Conservation (phyloP, 1,284 basidiomycete genomes). For the Peniophora sp. region DNA sequence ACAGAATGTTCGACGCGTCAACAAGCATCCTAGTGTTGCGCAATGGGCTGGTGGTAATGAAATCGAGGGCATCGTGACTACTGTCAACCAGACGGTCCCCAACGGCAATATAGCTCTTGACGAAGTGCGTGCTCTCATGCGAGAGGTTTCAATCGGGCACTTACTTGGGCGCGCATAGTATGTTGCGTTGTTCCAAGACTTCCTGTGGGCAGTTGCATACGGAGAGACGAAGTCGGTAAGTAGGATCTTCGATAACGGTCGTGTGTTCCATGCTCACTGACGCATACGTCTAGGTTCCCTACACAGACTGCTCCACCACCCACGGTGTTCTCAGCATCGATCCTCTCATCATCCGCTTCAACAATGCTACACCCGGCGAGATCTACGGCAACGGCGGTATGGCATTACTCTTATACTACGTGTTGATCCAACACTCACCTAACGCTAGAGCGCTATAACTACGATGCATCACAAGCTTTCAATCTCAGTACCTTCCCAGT, state of each 20-base stretch:
- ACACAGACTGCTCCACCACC: slow-evolving; percentile 58
- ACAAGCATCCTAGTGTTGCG: slow-evolving; percentile 49
- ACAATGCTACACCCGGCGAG: slow-evolving; percentile 38
- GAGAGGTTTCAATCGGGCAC: background rate
- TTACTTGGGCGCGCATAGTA: slow-evolving; percentile 24
- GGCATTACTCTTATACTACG: slow-evolving; percentile 6
- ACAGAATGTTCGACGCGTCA: slow-evolving; percentile 49
- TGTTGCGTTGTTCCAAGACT: slow-evolving; percentile 44
- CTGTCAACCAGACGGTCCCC: slow-evolving; percentile 26
- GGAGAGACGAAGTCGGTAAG: slow-evolving; percentile 45
- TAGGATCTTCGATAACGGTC: background rate
- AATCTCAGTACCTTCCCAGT: slow-evolving; percentile 49
- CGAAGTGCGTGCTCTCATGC: slow-evolving; percentile 31
- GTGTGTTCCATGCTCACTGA: too few species aligned
- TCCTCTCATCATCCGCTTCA: slow-evolving; percentile 46
- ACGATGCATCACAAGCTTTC: slow-evolving; percentile 47
- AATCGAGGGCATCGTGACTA: slow-evolving; percentile 45
- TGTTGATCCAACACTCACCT: background rate
- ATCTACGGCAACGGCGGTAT: slow-evolving; percentile 53
- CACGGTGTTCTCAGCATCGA: slow-evolving; percentile 49
- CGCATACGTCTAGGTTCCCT: slow-evolving; percentile 38
- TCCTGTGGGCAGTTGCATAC: slow-evolving; percentile 39
- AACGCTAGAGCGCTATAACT: slow-evolving; percentile 45
- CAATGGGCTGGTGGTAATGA: slow-evolving; percentile 62
- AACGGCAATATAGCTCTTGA: slow-evolving; percentile 40